These are phyloP conservation scores for Sordariomycetes sp. DNA, from an alignment of 2,329 filamentous ascomycete species.

Conservation along the genomic window DNA sequence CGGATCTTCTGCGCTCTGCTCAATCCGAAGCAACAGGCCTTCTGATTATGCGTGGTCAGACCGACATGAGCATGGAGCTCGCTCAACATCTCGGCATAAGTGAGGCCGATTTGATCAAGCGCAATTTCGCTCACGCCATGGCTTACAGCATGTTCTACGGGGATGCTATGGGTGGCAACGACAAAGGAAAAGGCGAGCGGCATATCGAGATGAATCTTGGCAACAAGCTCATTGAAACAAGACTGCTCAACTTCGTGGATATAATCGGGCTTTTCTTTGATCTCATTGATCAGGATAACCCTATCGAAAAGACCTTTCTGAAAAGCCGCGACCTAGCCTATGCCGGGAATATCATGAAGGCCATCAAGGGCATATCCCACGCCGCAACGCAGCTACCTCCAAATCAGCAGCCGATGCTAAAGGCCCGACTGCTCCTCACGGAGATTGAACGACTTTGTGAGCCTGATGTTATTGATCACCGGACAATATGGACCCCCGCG, in stretches of 20 bases:
- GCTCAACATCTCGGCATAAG: slow-evolving; percentile 45
- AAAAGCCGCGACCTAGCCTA: slow-evolving; percentile 49
- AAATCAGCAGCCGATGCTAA: slow-evolving; percentile 83
- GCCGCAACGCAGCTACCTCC: slow-evolving; percentile 59
- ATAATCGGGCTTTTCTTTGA: slow-evolving; percentile 71
- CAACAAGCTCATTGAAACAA: slow-evolving; percentile 53
- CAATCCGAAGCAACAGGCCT: slow-evolving; percentile 73
- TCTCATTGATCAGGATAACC: slow-evolving; percentile 68
- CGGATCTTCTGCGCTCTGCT: slow-evolving; percentile 59
- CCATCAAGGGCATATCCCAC: slow-evolving; percentile 61
- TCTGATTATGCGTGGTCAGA: slow-evolving; percentile 71
- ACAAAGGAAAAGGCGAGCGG: slow-evolving; percentile 50
- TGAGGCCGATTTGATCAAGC: slow-evolving; percentile 48
- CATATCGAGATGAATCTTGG: slow-evolving; percentile 63
- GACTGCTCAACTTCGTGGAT: slow-evolving; percentile 64
- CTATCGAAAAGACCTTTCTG: slow-evolving; percentile 57
- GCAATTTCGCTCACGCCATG: slow-evolving; percentile 67
- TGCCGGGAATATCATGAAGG: slow-evolving; percentile 54
- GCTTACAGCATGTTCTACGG: slow-evolving; percentile 73
- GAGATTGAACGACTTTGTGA: slow-evolving; percentile 73
- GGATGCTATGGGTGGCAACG: slow-evolving; percentile 15
- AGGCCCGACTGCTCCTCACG: slow-evolving; percentile 63
- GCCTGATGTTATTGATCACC: slow-evolving; percentile 55
- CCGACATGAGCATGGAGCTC: slow-evolving; percentile 52
- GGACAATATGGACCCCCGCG: slow-evolving; percentile 65